These are phyloP conservation scores for Candida nonsorbophila DNA, from an alignment of 805 yeast genomes.

Conservation along the genomic window DNA sequence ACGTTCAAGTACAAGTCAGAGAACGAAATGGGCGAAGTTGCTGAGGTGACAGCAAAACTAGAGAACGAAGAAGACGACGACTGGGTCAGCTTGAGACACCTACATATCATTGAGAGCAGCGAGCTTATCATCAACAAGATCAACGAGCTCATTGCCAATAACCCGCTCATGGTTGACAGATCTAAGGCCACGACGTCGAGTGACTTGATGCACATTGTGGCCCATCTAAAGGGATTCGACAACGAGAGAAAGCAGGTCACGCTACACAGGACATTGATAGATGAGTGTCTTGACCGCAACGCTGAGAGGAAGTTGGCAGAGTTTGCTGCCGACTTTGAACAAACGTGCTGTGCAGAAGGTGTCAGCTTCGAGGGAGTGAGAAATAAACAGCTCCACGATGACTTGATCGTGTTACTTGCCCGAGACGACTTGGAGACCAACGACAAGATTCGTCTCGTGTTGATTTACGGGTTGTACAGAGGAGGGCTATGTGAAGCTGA, in stretches of 20 bases:
- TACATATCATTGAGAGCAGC: slow-evolving; percentile 70
- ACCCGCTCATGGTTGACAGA: slow-evolving; percentile 71
- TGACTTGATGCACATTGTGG: slow-evolving; percentile 72
- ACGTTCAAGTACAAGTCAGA: slow-evolving; percentile 50
- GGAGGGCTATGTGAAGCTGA: slow-evolving; percentile 79
- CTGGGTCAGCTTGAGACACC: slow-evolving; percentile 67
- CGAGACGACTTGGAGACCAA: slow-evolving; percentile 45
- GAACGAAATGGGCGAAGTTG: slow-evolving; percentile 41
- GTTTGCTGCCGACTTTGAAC: slow-evolving; percentile 77
- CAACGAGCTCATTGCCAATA: slow-evolving; percentile 61
- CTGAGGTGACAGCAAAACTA: slow-evolving; percentile 32
- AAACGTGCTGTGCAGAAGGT: slow-evolving; percentile 71
- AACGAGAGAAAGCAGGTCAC: slow-evolving; percentile 58
- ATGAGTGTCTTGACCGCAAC: slow-evolving; percentile 58
- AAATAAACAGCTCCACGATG: slow-evolving; percentile 55
- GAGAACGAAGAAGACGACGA: slow-evolving; percentile 62
- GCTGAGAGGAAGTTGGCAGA: slow-evolving; percentile 57
- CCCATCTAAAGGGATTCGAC: slow-evolving; percentile 62
- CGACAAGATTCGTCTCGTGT: slow-evolving; percentile 71
- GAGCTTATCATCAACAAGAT: slow-evolving; percentile 55
- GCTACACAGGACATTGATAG: slow-evolving; percentile 56
- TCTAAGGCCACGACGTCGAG: slow-evolving; percentile 58
- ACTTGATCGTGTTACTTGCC: slow-evolving; percentile 50
- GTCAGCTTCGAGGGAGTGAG: slow-evolving; percentile 61
- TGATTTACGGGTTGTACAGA: slow-evolving; percentile 72